Base-by-base conservation (phyloP, 345 rosid genomes). In the Leavenworthia alabamica region DNA sequence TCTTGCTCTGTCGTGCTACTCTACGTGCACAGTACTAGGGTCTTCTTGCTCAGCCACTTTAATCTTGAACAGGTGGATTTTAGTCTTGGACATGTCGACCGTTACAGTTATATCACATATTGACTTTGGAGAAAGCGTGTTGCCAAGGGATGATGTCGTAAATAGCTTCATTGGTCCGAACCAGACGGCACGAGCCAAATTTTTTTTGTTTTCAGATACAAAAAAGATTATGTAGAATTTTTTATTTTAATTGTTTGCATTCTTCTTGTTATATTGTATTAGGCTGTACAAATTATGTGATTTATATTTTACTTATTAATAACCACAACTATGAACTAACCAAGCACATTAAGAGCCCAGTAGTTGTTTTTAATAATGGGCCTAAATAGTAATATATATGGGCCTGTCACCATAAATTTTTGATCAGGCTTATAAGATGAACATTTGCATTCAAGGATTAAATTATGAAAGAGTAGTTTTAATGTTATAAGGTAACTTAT, bases 301-400 rank as follows among this genome's bases (percentile, higher is more conserved):
- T 29, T 49, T 40, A 28, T 11, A 11, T 36, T 50, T 49, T 50
- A 41, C 14, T 28, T 19, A 7, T 20, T 29, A 6, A 20, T 37
- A 14, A 89, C 89, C 60, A 77, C 71, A n/a, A 84, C 77, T 12
- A 73, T 62, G 20, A 81, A 78, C 99, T 97, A 93, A 56, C 89
- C 91, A 68, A 93, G 71, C 80, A 89, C 80, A 11, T 94, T 87
- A 66, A 86, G 44, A 20, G 97, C 94, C 99, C 99, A 93, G 76
- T 76, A 93, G 75, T 84, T 84, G 66, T 82, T 89, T n/a, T 3
- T 62, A 3, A 2, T 5, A 20, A 7, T 49, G 46, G 46, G 57
- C 67, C 57, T 36, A 12, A 3, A 4, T 27, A n/a, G 55, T 49
- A 8, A 27, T 16, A 11, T 2, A 6, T 11, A 3, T 58, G 37